A percentile compares a stretch with the other conserved stretches of the same genome.
These are phyloP conservation scores for Pythium inflatum DNA, from an alignment of 352 stramenopile species.

Conservation along the genomic window DNA sequence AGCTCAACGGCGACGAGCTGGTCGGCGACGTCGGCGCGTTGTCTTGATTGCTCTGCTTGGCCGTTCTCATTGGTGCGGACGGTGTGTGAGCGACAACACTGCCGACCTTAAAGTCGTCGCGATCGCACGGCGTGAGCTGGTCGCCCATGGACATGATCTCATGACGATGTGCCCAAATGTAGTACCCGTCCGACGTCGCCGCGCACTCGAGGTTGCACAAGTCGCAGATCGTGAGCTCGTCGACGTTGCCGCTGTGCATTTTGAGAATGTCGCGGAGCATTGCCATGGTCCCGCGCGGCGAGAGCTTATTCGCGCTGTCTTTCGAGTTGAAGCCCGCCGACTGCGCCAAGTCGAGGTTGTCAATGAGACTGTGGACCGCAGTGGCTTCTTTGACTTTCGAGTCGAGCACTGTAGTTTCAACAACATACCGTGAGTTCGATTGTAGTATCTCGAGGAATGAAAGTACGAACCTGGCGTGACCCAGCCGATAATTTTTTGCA, in stretches of 20 bases:
- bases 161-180: conserved; percentile 31
- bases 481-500: conserved; percentile 26
- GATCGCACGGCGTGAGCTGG: conserved; percentile 31
- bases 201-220: conserved; percentile 30
- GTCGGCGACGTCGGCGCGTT: conserved; percentile 1
- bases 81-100: conserved; percentile 2
- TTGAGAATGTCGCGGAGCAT: conserved; percentile 31
- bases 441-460: neutral
- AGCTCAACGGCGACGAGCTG: conserved; percentile 6
- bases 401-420: conserved; percentile 1
- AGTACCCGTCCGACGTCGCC: conserved; percentile 21
- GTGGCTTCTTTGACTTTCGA: conserved; percentile 6
- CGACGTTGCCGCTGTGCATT: conserved; percentile 20
- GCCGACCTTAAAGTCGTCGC: conserved; percentile 24
- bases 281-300: conserved; percentile 25
- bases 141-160: conserved; percentile 33
- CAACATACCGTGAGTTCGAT: neutral
- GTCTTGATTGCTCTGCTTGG: neutral
- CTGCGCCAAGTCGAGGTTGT: conserved; percentile 19
- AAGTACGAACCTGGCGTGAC: conserved; percentile 10
- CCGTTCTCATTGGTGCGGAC: neutral
- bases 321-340: conserved; percentile 14
- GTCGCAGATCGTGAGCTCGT: conserved; percentile 34
- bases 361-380: conserved; percentile 27
- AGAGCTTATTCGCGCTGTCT: conserved; percentile 11